Evolutionary conservation across 1,284 basidiomycete species (phyloP).

Genomic region (Xerocomus tenax): DNA sequence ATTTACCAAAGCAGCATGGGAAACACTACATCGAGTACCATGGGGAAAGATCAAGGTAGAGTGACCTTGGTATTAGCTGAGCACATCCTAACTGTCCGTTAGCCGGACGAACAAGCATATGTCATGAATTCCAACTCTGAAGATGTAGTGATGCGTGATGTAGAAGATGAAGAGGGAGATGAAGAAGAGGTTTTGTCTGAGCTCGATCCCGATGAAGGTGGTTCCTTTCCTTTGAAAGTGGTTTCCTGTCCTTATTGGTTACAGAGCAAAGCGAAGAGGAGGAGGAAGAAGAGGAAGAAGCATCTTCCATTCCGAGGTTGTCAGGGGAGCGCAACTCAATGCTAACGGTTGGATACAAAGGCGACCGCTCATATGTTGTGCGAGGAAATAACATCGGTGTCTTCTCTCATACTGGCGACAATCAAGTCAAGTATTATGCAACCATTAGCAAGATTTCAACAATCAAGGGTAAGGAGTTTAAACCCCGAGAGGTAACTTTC

Average conservation of each 20-base stretch:
- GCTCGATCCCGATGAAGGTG: conserved; percentile 51
- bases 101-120: conserved; percentile 74
- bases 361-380: conserved; percentile 91
- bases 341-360: conserved; percentile 92
- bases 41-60: conserved; percentile 82
- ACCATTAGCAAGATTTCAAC: conserved; percentile 83
- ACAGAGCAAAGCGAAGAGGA: conserved; percentile 47
- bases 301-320: conserved; percentile 34
- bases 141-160: conserved; percentile 82
- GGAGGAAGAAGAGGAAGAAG: conserved; percentile 48
- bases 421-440: conserved; percentile 79
- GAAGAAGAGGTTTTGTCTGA: conserved; percentile 66
- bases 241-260: conserved; percentile 9
- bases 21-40: conserved; percentile 65
- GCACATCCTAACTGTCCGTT: conserved; percentile 3
- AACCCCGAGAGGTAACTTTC: conserved; percentile 68
- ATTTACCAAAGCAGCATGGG: conserved; percentile 75
- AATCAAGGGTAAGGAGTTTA: conserved; percentile 76
- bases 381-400: conserved; percentile 95
- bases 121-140: conserved; percentile 61
- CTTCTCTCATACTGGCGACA: conserved; percentile 78
- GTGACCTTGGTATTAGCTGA: neutral
- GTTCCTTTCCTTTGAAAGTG: conserved; percentile 8
- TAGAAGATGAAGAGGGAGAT: conserved; percentile 62
- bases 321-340: conserved; percentile 76